Evolutionary conservation across 1,284 basidiomycete genomes (phyloP).

Genomic region (Trametes pubescens): DNA sequence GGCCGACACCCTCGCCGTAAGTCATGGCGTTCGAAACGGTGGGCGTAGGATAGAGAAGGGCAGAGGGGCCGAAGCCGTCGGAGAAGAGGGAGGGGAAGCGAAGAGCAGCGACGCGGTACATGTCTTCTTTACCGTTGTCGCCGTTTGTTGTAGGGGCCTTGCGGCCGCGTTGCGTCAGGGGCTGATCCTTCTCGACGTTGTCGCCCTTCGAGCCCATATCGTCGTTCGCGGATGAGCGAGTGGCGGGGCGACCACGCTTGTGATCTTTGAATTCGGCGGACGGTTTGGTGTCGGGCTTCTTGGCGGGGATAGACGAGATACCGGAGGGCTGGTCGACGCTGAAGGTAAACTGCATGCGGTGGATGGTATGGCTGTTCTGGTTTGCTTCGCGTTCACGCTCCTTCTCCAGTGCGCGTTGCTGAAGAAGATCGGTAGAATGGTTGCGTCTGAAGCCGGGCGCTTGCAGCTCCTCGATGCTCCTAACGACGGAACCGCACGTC

Average conservation of each 20-base stretch:
- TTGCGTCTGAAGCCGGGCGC: slow-evolving; percentile 81
- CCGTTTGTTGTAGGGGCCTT: slow-evolving; percentile 39
- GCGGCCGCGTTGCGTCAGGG: slow-evolving; percentile 49
- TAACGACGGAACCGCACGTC: slow-evolving; percentile 37
- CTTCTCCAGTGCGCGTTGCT: slow-evolving; percentile 79
- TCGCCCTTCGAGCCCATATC: slow-evolving; percentile 24
- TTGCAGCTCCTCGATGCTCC: slow-evolving; percentile 81
- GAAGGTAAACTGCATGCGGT: slow-evolving; percentile 87
- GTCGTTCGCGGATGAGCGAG: slow-evolving; percentile 44
- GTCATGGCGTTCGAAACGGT: slow-evolving; percentile 71
- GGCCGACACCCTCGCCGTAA: slow-evolving; percentile 74
- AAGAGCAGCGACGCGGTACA: slow-evolving; percentile 44
- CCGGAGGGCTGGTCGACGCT: slow-evolving; percentile 74
- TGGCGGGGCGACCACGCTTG: slow-evolving; percentile 49
- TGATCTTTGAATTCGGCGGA: slow-evolving; percentile 71
- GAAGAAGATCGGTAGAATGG: slow-evolving; percentile 76
- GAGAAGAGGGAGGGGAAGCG: slow-evolving; percentile 78
- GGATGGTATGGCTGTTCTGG: slow-evolving; percentile 68
- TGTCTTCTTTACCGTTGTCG: slow-evolving; percentile 33
- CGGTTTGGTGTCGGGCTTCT: slow-evolving; percentile 73
- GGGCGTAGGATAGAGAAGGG: slow-evolving; percentile 73
- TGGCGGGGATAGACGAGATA: slow-evolving; percentile 53
- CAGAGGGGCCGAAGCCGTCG: slow-evolving; percentile 75
- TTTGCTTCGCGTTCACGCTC: slow-evolving; percentile 80
- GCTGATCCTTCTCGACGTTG: slow-evolving; percentile 43